These are phyloP conservation scores for Rhodotorula sp. DNA, from an alignment of 1,284 basidiomycete species.

Conservation along the genomic window DNA sequence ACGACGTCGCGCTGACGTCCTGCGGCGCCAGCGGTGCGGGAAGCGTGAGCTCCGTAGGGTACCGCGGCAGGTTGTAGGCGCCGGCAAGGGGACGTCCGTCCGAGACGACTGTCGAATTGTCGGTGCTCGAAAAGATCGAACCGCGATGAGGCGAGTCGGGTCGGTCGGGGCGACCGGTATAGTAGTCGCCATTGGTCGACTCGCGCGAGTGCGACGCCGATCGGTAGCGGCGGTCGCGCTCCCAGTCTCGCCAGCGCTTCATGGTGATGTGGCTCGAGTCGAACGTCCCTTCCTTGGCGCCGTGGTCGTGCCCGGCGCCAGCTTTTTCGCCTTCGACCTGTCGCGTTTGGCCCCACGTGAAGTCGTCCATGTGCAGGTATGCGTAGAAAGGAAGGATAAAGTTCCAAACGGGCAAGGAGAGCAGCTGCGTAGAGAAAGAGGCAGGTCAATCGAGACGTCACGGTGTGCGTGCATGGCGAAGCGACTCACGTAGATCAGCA, in stretches of 20 bases:
- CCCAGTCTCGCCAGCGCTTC: conserved; percentile 99
- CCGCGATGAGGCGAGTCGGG: conserved; percentile 23
- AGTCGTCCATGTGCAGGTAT: conserved; percentile 33
- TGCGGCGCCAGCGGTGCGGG: conserved; percentile 38
- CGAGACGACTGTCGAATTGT: conserved; percentile 19
- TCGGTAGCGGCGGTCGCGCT: conserved; percentile 80
- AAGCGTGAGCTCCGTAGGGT: conserved; percentile 34
- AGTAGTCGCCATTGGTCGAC: conserved; percentile 25
- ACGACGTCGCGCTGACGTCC: conserved; percentile 11
- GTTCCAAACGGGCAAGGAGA: conserved; percentile 54
- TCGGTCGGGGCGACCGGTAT: conserved; percentile 3
- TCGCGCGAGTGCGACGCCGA: conserved; percentile 35
- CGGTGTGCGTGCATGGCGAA: not conserved
- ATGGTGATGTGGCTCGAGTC: conserved; percentile 95
- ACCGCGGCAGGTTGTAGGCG: conserved; percentile 12
- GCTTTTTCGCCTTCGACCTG: conserved; percentile 43
- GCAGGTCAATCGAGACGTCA: not conserved
- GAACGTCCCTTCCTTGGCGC: conserved; percentile 78
- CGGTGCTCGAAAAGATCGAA: conserved; percentile 31
- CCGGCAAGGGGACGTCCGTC: conserved; percentile 1
- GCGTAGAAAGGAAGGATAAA: conserved; percentile 44
- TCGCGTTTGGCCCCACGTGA: conserved; percentile 51
- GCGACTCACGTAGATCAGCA: conserved; percentile 46
- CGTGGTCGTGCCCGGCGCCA: conserved; percentile 32
- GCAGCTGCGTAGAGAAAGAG: conserved; percentile 41